Evolutionary conservation across 306 rosid species (phyloP), one percentile per base, ranked within the genome.

Genomic region (Castanea mollissima): DNA sequence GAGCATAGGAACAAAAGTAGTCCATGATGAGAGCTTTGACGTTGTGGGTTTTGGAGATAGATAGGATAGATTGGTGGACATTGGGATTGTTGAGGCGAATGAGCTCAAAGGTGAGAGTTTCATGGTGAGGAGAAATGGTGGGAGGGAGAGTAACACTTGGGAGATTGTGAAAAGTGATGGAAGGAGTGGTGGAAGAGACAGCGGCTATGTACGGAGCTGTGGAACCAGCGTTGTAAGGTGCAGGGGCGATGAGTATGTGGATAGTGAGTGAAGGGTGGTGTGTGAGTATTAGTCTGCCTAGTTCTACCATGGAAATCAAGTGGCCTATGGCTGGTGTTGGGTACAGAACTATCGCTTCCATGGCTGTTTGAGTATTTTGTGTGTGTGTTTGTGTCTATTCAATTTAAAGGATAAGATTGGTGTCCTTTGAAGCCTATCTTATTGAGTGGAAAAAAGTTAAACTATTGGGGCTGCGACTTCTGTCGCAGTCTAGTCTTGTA

Each of bases 281-380:
- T 6, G 80, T 34, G 2, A 81, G 49, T 9, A 87, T 79, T 78
- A 84, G 55, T 34, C 74, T 84, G 71, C 86, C 87, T 11, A 84
- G 76, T 74, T 87, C 88, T 4, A 82, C 78, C 79, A 78, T 82
- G 62, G 90, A 58, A 10, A 87, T 64, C 31, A 87, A 31, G 57
- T 84, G 90, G n/a, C 88, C 85, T 10, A 80, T 76, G 0, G 76
- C 55, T 13, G 90, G 85, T 9, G 83, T 21, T 27, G 90, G 86
- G 80, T 84, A 87, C 6, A 87, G 68, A 79, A 87, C 85, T 21
- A 84, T 15, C 1, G 88, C 88, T 9, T 78, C 73, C 80, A 78
- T 83, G 6, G 68, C 77, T 54, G 63, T 2, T 5, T 65, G 13
- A 12, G 10, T 12, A 10, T 0, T 46, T 3, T 1, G 12, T 62